These are phyloP conservation scores for Beauveria sp. DNA, from an alignment of 2,329 filamentous ascomycete genomes.

Conservation along the genomic window DNA sequence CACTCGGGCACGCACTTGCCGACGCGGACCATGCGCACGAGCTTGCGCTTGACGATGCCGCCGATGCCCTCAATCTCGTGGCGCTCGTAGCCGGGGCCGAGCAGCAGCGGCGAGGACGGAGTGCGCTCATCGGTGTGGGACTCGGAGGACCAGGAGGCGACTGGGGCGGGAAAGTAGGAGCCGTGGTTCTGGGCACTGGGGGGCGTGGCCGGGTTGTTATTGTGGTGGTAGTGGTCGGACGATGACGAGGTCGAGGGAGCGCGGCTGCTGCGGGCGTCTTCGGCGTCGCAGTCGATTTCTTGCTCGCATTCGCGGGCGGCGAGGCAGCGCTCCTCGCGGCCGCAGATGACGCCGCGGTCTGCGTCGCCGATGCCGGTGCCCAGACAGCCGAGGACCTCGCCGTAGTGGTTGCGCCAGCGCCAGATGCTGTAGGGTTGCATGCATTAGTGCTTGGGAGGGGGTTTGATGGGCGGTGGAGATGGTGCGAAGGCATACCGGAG, in stretches of 20 bases:
- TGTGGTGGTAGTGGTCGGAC: not conserved
- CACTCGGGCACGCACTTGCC: slow-evolving; percentile 81
- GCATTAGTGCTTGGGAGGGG: too few relatives aligned
- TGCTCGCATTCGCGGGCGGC: slow-evolving; percentile 70
- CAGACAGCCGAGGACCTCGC: slow-evolving; percentile 68
- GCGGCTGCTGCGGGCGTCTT: slow-evolving; percentile 50
- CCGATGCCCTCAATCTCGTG: slow-evolving; percentile 92
- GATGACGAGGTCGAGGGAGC: not conserved
- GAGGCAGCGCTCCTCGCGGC: slow-evolving; percentile 68
- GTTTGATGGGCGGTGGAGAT: too few relatives aligned
- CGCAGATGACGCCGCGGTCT: slow-evolving; percentile 81
- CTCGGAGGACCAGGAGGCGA: not conserved
- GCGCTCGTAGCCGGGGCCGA: slow-evolving; percentile 66
- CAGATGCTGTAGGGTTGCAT: slow-evolving; percentile 50
- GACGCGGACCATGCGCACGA: slow-evolving; percentile 73
- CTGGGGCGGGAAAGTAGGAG: slow-evolving; percentile 12
- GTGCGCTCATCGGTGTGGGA: slow-evolving; percentile 24
- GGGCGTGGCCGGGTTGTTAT: not conserved
- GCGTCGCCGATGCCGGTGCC: slow-evolving; percentile 85
- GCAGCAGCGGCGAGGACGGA: slow-evolving; percentile 38
- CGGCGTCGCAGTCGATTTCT: slow-evolving; percentile 79
- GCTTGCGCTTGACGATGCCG: slow-evolving; percentile 77
- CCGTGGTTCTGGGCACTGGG: not conserved
- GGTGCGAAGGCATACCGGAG: slow-evolving; percentile 35
- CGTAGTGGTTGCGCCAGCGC: slow-evolving; percentile 84